Evolutionary conservation across 352 stramenopile species (phyloP), one percentile per base, ranked within the genome.

Genomic region (Pythium rhizo-oryzae): DNA sequence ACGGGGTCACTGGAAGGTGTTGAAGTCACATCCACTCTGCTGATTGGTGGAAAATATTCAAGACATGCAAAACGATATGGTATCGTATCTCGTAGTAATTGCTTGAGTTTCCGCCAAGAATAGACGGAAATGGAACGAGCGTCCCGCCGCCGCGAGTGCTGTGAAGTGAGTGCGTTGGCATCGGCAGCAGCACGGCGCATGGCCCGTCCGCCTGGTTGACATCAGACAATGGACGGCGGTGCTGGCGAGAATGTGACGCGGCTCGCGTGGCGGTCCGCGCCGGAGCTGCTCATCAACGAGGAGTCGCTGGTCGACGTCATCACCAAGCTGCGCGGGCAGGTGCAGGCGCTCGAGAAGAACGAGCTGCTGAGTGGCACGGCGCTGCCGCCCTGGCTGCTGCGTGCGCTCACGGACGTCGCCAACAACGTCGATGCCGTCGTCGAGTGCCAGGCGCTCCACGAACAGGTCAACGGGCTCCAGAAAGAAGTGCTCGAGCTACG

Each of bases 261-360:
- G 50, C 68, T 94, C 50, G 57, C 76, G 37, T 93, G 85, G 85
- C 85, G 83, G 18, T 79, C 80, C 5, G 75, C 83, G 33, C 84
- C 85, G 9, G 85, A 94, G 41, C 77, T 96, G 55, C 75, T 91
- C 39, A 70, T 94, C 63, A 93, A 95, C 46, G 85, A 92, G 30
- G 85, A 95, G 55, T 88, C 84, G 9, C 72, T 95, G 5, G 79
- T 92, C 21, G 82, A 94, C 28, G 72, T 94, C n/a, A 91, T 95
- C 65, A 77, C 70, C n/a, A 82, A 84, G 62, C 68, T 95, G 67
- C 81, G 80, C 21, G 55, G 55, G 9, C 83, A 92, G 61, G 82
- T 95, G 28, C 76, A 84, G 23, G 70, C 83, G 23, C 72, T 94
- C 25, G 85, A 95, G 72, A 81, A 84, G 50, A 93, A 93, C 56